Conservation (phyloP, 2,329 filamentous ascomycete genomes). For the Plenodomus lindquistii region DNA sequence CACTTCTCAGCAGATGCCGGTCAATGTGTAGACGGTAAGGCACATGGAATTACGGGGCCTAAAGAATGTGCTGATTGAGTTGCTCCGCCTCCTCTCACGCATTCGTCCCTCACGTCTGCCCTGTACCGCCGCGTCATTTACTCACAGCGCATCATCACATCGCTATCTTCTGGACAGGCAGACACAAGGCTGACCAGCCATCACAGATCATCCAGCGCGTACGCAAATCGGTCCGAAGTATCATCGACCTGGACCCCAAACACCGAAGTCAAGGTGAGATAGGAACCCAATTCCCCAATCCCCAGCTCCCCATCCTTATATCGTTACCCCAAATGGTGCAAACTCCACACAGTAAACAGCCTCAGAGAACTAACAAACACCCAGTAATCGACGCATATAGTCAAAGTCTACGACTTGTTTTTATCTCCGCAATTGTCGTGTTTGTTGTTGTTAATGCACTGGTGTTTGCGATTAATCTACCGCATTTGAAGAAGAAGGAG, state of each 20-base stretch:
- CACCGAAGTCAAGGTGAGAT: conserved; percentile 53
- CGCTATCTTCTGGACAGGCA: not conserved
- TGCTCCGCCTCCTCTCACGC: conserved; percentile 1
- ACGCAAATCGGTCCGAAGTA: conserved; percentile 55
- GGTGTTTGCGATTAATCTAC: conserved; percentile 59
- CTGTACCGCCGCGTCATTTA: not conserved
- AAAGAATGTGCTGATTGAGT: not conserved
- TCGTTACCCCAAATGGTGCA: not conserved
- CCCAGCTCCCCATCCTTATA: not conserved
- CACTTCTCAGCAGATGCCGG: not conserved
- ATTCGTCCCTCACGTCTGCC: not conserved
- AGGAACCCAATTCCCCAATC: not conserved
- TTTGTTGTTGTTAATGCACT: conserved; percentile 57
- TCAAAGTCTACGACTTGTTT: conserved; percentile 47
- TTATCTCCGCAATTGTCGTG: conserved; percentile 47
- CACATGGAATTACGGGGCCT: not conserved
- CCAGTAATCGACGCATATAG: conserved; percentile 46
- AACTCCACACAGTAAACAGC: conserved; percentile 15
- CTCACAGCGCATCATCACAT: not conserved
- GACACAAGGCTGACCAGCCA: conserved; percentile 6
- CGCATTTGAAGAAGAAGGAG: conserved; percentile 43
- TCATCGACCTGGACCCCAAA: conserved; percentile 49
- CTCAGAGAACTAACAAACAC: conserved; percentile 19
- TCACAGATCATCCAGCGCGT: conserved; percentile 51
- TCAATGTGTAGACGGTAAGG: not conserved